Conservation (phyloP, 2,329 filamentous ascomycete genomes). For the Aspergillus novoparasiticus region DNA sequence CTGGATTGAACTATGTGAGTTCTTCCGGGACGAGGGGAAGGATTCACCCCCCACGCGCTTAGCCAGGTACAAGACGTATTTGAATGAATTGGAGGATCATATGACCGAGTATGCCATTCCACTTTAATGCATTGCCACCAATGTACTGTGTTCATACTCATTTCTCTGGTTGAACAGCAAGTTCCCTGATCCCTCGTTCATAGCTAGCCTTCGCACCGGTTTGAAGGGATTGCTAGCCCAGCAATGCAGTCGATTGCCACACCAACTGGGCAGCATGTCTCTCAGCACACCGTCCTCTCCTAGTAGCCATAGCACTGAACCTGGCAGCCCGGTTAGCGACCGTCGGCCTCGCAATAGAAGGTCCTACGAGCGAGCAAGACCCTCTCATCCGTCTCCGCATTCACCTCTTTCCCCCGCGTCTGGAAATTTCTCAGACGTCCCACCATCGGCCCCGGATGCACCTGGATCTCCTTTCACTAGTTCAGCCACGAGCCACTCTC, state of each 20-base stretch:
- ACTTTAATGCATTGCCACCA: neutral
- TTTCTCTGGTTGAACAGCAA: conserved; percentile 22
- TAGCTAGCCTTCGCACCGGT: conserved; percentile 28
- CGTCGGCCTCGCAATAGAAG: conserved; percentile 33
- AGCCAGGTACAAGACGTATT: conserved; percentile 53
- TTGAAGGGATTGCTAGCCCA: conserved; percentile 30
- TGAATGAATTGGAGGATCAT: conserved; percentile 48
- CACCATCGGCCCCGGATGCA: conserved; percentile 34
- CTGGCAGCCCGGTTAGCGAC: conserved; percentile 31
- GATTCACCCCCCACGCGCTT: conserved; percentile 52
- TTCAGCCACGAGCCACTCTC: conserved; percentile 35
- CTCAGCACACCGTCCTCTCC: conserved; percentile 30
- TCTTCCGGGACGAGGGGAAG: conserved; percentile 51
- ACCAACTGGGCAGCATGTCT: conserved; percentile 29
- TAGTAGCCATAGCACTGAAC: conserved; percentile 29
- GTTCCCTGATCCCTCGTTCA: conserved; percentile 26
- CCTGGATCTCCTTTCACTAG: conserved; percentile 38
- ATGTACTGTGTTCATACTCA: conserved; percentile 14
- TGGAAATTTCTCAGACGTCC: conserved; percentile 32
- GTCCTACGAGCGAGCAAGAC: conserved; percentile 40
- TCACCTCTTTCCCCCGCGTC: conserved; percentile 34
- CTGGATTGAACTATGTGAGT: conserved; percentile 54
- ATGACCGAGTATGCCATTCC: conserved; percentile 48
- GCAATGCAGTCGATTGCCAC: conserved; percentile 33
- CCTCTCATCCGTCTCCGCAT: conserved; percentile 28